Conservation (phyloP, 2,329 filamentous ascomycete genomes). For the Coniochaeta sp. region DNA sequence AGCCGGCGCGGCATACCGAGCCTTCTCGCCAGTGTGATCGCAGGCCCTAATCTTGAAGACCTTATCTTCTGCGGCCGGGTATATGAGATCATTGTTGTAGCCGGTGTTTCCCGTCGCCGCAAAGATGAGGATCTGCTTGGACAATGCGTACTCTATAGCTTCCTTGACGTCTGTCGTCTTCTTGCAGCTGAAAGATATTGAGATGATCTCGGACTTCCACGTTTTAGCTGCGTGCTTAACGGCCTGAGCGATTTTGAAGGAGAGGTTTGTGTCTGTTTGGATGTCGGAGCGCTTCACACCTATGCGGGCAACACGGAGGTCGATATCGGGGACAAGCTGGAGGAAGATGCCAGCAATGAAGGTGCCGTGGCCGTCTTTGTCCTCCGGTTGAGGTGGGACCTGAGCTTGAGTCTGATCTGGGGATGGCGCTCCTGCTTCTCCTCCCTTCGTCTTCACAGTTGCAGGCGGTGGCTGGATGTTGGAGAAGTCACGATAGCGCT, state of each 20-base stretch:
- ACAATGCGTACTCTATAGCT: neutral
- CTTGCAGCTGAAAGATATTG: neutral
- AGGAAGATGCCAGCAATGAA: conserved; percentile 3
- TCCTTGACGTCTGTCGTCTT: neutral
- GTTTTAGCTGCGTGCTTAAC: neutral
- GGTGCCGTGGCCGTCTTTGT: conserved; percentile 2
- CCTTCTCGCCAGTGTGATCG: neutral
- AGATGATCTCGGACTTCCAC: conserved; percentile 3
- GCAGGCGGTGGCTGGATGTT: too few relatives aligned
- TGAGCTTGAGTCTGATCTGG: conserved; percentile 18
- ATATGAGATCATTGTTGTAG: neutral
- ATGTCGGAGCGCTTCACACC: neutral
- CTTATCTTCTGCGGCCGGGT: neutral
- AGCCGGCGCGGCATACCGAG: neutral
- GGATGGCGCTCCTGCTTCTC: too few relatives aligned
- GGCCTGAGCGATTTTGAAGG: neutral
- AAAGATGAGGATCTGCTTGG: neutral
- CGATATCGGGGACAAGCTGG: neutral
- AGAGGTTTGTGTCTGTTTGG: neutral
- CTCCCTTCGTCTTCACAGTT: too few relatives aligned
- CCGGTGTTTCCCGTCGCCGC: neutral
- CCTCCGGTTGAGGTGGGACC: neutral
- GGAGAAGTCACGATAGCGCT: too few relatives aligned
- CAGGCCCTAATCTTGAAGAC: neutral
- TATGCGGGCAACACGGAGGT: neutral